Percentiles rank a stretch among this genome's conserved stretches.
Evolutionary conservation across 495 filamentous ascomycete genomes (phyloP).

Genomic region (Ascodesmis nigricans): DNA sequence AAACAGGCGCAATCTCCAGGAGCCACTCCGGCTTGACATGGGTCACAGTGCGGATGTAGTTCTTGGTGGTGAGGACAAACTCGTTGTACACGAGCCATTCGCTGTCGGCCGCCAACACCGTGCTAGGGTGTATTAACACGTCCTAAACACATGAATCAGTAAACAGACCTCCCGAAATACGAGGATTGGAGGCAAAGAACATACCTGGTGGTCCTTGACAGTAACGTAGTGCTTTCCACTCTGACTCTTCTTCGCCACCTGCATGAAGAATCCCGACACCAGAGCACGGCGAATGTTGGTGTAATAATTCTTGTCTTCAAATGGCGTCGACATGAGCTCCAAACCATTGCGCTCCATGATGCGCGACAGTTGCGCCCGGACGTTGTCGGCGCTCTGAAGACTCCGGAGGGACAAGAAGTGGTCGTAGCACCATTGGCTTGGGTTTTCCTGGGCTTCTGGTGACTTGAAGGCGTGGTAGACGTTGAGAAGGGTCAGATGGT

Average conservation of each 20-base stretch:
- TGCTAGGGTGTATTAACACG: slow-evolving; percentile 82
- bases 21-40: slow-evolving; percentile 63
- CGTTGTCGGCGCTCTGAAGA: slow-evolving; percentile 79
- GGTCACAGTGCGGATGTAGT: slow-evolving; percentile 56
- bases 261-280: slow-evolving; percentile 98
- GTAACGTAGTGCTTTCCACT: slow-evolving; percentile 68
- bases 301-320: slow-evolving; percentile 93
- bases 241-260: slow-evolving; percentile 78
- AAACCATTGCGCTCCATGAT: slow-evolving; percentile 89
- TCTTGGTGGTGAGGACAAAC: slow-evolving; percentile 92
- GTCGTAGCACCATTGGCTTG: slow-evolving; percentile 84
- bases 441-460: slow-evolving; percentile 45
- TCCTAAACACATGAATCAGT: slow-evolving; percentile 26
- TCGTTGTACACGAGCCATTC: slow-evolving; percentile 99
- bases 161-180: background rate
- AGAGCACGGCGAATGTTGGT: slow-evolving; percentile 86
- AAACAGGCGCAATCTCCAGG: slow-evolving; percentile 73
- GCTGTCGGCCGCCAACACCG: slow-evolving; percentile 58
- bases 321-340: slow-evolving; percentile 66
- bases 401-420: slow-evolving; percentile 86
- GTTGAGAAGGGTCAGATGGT: slow-evolving; percentile 90
- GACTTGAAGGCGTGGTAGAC: slow-evolving; percentile 94
- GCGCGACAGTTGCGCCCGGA: slow-evolving; percentile 67
- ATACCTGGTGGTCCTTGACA: slow-evolving; percentile 62
- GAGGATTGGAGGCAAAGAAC: background rate